Base-by-base conservation (phyloP, 2,329 filamentous ascomycete genomes). In the Microsporum audouinii region DNA sequence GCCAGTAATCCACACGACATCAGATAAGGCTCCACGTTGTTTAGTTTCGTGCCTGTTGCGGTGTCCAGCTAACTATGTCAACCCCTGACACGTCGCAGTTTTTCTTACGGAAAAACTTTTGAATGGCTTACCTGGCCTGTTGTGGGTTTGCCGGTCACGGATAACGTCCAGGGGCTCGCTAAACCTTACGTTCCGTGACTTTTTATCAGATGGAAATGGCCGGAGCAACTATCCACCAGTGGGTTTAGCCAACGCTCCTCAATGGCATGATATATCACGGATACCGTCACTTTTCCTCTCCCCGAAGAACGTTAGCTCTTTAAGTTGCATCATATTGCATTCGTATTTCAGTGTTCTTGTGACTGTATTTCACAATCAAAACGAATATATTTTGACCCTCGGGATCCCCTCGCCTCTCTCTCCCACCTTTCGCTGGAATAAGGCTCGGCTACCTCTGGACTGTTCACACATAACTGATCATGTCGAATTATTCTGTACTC, bases 401-500 rank as follows among this genome's bases (percentile, higher is more conserved):
- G 3, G 45, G 14, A 3, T 10, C 27, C 23, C 45, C 45, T 51
- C 27, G 14, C 27, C 27, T 27, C 23, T 29, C 45, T 27, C 5
- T 34, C 5, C 31, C 2, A 8, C 10, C 27, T 34, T 23, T 12
- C n/a, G n/a, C n/a, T n/a, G n/a, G n/a, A n/a, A n/a, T n/a, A n/a
- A n/a, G n/a, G n/a, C n/a, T n/a, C 17, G 17, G 17, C 17, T 23
- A 23, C 17, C 1, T 23, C 17, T 23, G 39, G 39, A 43, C 14
- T 43, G 39, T n/a, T 2, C 39, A 43, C 14, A 17, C 17, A 36
- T 36, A 27, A 14, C 41, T 34, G 36, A 58, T 53, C 8, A 63
- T 63, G 61, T 53, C 61, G 5, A 34, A 33, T 36, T 49, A 38
- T 27, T 43, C 23, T 12, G 29, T 55, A 27, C 34, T 53, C 34